Base-by-base conservation (phyloP, 768 basidiomycete genomes). In the Lentinus tigrinus region DNA sequence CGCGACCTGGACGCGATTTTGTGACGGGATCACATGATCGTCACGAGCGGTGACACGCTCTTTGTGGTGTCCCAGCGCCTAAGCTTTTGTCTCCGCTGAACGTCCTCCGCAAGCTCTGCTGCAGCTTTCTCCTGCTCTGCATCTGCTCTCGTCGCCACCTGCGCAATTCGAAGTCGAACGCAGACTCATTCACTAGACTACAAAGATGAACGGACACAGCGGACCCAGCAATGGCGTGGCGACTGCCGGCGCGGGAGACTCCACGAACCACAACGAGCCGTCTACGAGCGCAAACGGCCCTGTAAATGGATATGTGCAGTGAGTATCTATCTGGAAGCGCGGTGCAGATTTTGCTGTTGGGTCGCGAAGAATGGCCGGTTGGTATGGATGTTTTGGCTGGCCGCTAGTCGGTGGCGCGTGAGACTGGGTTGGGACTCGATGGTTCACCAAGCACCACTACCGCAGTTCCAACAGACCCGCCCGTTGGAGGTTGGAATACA, bases 301-400 rank as follows among this genome's bases (percentile, higher is more conserved):
- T 11, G 16, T 51, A 36, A 88, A 88, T 71, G 87, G 85, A 26
- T 83, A 81, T 69, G 70, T 81, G 58, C 77, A 80, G 85, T 88
- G 70, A 81, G 85, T 80, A 19, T 53, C 14, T n/a, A 3, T 50
- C n/a, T 23, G 21, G 5, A 37, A 16, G n/a, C 23, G 8, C 48
- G 7, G 9, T 47, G n/a, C 10, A 46, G 39, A 7, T 60, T 36
- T 37, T 52, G 38, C 36, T 31, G 50, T 52, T 51, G 21, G 26
- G 7, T 39, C 38, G 27, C 37, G 2, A 10, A 26, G 28, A 36
- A 19, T n/a, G 39, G 23, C 4, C 31, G 34, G 13, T 51, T 26
- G 34, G 39, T 28, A 13, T 11, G 28, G 6, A 4, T 42, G 26
- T 31, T 9, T 17, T 46, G 53, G 5, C 23, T 26, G n/a, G n/a